A percentile compares a stretch with the other conserved stretches of the same genome.
phyloP scores from a whole-genome alignment of 1,139 yeast genomes.

The Candida glucosophila region DNA sequence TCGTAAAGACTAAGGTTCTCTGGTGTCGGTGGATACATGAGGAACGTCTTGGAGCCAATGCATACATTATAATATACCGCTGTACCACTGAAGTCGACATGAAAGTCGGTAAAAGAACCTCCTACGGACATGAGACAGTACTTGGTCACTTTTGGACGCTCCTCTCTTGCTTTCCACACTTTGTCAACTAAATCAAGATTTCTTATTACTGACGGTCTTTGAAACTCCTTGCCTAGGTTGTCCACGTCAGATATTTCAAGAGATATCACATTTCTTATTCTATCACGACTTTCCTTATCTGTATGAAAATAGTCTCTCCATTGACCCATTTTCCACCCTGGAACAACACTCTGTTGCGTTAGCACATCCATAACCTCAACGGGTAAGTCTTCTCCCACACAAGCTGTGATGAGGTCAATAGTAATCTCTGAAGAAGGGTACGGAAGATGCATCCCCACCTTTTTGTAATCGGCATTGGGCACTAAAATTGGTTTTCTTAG shows the following conservation, averaged over 20 bases:
- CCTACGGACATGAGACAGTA: conserved; percentile 82
- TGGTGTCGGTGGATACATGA: conserved; percentile 72
- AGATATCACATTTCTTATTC: conserved; percentile 74
- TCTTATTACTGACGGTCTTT: conserved; percentile 59
- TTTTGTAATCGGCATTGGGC: conserved; percentile 19
- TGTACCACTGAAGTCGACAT: conserved; percentile 87
- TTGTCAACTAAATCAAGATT: conserved; percentile 62
- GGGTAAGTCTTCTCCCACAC: conserved; percentile 54
- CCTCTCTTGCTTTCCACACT: conserved; percentile 43
- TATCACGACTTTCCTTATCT: conserved; percentile 39
- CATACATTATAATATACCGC: conserved; percentile 83
- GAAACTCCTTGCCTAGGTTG: conserved; percentile 39
- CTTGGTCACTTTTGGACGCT: conserved; percentile 65
- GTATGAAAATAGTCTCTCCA: conserved; percentile 71
- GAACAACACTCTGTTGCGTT: conserved; percentile 57
- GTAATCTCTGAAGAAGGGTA: conserved; percentile 27
- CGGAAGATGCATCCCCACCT: conserved; percentile 34
- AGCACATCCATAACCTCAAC: conserved; percentile 89
- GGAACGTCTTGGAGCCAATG: conserved; percentile 62
- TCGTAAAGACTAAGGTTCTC: conserved; percentile 53
- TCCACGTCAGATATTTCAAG: conserved; percentile 62
- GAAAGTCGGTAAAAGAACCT: conserved; percentile 82
- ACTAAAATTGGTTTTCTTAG: conserved; percentile 23
- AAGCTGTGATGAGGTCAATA: conserved; percentile 48
- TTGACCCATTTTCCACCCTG: conserved; percentile 61